phyloP scores from a whole-genome alignment of 208 protist genomes.

The Wallacemonas collosoma region DNA sequence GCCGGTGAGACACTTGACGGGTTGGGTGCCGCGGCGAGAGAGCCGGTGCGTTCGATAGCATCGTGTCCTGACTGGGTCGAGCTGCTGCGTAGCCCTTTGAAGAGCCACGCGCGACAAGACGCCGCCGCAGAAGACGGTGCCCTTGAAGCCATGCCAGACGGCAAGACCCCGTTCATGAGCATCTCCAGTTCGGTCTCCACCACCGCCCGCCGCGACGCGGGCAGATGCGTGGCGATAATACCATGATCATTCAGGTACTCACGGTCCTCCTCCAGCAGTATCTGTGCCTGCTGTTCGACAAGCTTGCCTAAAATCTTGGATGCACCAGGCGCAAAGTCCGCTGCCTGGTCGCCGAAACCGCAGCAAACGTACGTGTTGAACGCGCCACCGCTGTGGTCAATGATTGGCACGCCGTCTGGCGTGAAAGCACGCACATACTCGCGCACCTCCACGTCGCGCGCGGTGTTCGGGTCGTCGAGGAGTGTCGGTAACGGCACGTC shows the following conservation, averaged over 20 bases:
- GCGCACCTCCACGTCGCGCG: slow-evolving; percentile 18
- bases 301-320: slow-evolving; percentile 78
- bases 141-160: slow-evolving; percentile 1
- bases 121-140: too few relatives aligned
- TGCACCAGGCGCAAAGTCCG: slow-evolving; percentile 77
- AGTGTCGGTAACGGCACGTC: slow-evolving; percentile 35
- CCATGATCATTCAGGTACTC: slow-evolving; percentile 31
- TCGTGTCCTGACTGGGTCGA: too few relatives aligned
- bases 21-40: too few relatives aligned
- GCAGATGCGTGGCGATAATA: slow-evolving; percentile 28
- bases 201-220: slow-evolving; percentile 33
- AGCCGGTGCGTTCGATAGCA: too few relatives aligned
- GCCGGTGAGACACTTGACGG: neutral
- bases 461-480: neutral
- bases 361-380: slow-evolving; percentile 88
- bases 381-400: slow-evolving; percentile 64
- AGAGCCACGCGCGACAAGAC: neutral
- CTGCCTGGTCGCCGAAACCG: slow-evolving; percentile 84
- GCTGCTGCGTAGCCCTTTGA: neutral
- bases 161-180: slow-evolving; percentile 57
- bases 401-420: slow-evolving; percentile 79
- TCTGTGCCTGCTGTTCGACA: slow-evolving; percentile 60
- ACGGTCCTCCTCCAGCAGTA: slow-evolving; percentile 50
- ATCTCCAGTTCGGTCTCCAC: slow-evolving; percentile 55
- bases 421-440: slow-evolving; percentile 78